Base-by-base conservation (phyloP, 2,329 filamentous ascomycete species). In the Chlorencoelia australis region DNA sequence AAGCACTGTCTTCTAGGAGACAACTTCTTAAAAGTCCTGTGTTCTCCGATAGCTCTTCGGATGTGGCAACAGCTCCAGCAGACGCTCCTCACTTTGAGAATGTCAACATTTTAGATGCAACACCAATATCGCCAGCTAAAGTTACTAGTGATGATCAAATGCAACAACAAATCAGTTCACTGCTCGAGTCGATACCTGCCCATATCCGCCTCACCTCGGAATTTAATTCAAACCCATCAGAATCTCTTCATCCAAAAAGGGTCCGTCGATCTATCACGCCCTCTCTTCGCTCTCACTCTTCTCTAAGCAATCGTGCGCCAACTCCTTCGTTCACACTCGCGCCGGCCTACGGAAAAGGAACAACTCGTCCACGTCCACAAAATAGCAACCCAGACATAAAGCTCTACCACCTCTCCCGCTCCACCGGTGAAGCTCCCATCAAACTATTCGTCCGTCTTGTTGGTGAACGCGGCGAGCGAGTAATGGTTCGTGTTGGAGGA, bases 401-500 rank as follows among this genome's bases (percentile, higher is more conserved):
- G 58, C 69, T 95, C 2, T 98, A 96, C 52, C 88, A 96, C 60
- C 72, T 98, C 24, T 86, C 85, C 10, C 77, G 87, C 31, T 79
- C 82, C 13, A 86, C 81, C 22, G 84, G 84, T 39, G 80, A 91
- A 46, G 75, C 85, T 9, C 91, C 91, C 0, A 88, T 95, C 55
- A 96, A 95, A 61, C 73, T 98, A 4, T 94, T 93, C 53, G 88
- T 98, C 35, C 82, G 91, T 11, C 79, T 87, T 2, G 88, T 98
- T 2, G 91, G 91, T 33, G 87, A 94, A 57, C 71, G 77, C 39
- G 85, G 84, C 11, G 87, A 96, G 59, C 78, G 91, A 34, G 87
- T 96, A 43, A 96, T 98, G 91, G 91, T 98, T 6, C 82, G 91
- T 22, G 89, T 98, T 9, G 91, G 91, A 9, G 91, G 91, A 41